Percentiles rank a stretch among this genome's conserved stretches.
phyloP scores from a whole-genome alignment of 768 basidiomycete genomes.

The Rhizopogon vesiculosus region DNA sequence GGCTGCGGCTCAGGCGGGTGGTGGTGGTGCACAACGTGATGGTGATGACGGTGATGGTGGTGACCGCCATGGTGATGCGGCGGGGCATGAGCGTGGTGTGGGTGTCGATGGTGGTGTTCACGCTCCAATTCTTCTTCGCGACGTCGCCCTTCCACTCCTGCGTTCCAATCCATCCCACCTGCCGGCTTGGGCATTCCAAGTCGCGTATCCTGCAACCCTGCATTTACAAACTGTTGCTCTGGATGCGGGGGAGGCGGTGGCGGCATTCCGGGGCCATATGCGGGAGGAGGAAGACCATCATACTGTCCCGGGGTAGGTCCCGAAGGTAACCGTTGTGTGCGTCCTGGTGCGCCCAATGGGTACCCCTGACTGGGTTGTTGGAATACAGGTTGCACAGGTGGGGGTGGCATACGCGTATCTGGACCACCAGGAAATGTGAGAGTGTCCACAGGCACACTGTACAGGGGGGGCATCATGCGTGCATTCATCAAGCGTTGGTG shows the following conservation, averaged over 20 bases:
- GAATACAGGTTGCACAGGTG: background rate
- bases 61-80: slow-evolving; percentile 24
- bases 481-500: slow-evolving; percentile 19
- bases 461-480: slow-evolving; percentile 2
- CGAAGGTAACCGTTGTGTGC: background rate
- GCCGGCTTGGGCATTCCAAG: slow-evolving; percentile 21
- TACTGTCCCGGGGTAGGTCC: slow-evolving; percentile 1
- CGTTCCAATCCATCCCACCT: slow-evolving; percentile 26
- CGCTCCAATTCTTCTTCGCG: slow-evolving; percentile 31
- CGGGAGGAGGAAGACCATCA: background rate
- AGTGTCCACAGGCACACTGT: background rate
- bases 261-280: slow-evolving; percentile 1
- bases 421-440: slow-evolving; percentile 19
- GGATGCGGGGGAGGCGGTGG: background rate
- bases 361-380: slow-evolving; percentile 1
- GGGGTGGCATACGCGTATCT: slow-evolving; percentile 1
- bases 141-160: slow-evolving; percentile 30
- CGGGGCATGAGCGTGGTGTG: slow-evolving; percentile 23
- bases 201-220: background rate
- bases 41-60: slow-evolving; percentile 45
- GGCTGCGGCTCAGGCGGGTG: slow-evolving; percentile 28
- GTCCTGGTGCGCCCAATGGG: background rate
- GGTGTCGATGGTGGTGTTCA: slow-evolving; percentile 29
- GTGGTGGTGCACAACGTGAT: slow-evolving; percentile 46
- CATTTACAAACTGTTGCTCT: background rate